Evolutionary conservation across 257 asterid genomes (phyloP).

Genomic region (Solanum rostratum): DNA sequence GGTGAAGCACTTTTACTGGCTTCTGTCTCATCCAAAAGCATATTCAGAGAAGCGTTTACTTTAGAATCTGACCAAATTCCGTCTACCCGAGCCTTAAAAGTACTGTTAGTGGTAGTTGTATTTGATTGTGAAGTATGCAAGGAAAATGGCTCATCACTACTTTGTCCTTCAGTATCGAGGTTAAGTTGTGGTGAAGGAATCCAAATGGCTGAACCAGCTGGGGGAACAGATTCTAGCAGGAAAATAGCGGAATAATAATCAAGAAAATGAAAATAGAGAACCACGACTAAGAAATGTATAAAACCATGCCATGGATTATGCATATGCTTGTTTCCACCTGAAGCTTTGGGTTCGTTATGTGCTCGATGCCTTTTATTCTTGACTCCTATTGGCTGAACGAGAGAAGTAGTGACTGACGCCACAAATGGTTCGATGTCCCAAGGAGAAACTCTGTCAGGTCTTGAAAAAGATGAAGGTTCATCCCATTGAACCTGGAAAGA

Average conservation of each 20-base stretch:
- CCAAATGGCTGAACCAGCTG: conserved; percentile 44
- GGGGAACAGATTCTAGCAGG: conserved; percentile 25
- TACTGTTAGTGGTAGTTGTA: conserved; percentile 12
- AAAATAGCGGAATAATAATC: not conserved
- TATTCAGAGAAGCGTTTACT: conserved; percentile 19
- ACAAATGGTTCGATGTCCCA: conserved; percentile 78
- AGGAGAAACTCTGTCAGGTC: conserved; percentile 79
- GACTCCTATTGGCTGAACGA: conserved; percentile 20
- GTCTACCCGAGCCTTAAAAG: not conserved
- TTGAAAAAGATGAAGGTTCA: conserved; percentile 46
- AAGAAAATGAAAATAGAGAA: conserved; percentile 1
- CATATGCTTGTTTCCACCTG: conserved; percentile 23
- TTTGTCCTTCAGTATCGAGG: not conserved
- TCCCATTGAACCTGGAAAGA: conserved; percentile 72
- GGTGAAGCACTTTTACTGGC: conserved; percentile 40
- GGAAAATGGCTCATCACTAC: not conserved
- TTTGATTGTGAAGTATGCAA: not conserved
- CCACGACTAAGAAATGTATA: not conserved
- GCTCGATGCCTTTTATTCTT: conserved; percentile 52
- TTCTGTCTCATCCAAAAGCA: conserved; percentile 38
- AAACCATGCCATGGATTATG: not conserved
- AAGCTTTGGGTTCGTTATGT: conserved; percentile 26
- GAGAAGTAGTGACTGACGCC: conserved; percentile 25
- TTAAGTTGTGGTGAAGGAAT: conserved; percentile 18
- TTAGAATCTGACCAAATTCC: conserved; percentile 5